Percentiles rank a stretch among this genome's conserved stretches.
phyloP scores from a whole-genome alignment of 768 basidiomycete species.

The Serpula lacrymans region DNA sequence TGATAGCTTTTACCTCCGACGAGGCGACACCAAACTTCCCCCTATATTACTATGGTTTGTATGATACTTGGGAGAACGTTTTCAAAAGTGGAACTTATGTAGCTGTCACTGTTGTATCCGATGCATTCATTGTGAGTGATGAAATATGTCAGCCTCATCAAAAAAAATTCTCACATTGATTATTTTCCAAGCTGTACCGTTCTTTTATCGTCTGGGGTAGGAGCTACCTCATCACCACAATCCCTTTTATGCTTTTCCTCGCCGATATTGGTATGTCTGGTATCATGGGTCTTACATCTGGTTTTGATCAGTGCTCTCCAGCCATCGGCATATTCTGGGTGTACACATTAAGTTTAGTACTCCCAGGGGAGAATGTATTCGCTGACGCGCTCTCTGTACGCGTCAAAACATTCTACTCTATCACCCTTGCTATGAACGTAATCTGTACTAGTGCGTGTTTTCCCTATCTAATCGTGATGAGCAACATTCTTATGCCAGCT shows the following conservation, averaged over 20 bases:
- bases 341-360: conserved; percentile 13
- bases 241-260: conserved; percentile 22
- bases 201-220: conserved; percentile 23
- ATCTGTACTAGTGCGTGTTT: conserved; percentile 22
- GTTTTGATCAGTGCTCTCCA: not conserved
- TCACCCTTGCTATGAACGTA: conserved; percentile 21
- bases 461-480: no score
- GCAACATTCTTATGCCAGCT: not conserved
- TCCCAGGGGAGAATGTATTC: conserved; percentile 18
- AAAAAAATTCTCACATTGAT: not conserved
- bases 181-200: conserved; percentile 19
- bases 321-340: conserved; percentile 18
- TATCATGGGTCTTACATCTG: not conserved
- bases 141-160: no score
- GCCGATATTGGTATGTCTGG: conserved; percentile 23
- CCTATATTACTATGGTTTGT: conserved; percentile 15
- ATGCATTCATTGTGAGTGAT: conserved; percentile 24
- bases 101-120: conserved; percentile 20
- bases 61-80: conserved; percentile 17
- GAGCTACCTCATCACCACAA: conserved; percentile 8
- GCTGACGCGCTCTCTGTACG: conserved; percentile 14
- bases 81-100: conserved; percentile 21
- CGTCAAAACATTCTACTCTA: conserved; percentile 20
- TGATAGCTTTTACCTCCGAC: conserved; percentile 20
- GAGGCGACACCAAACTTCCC: conserved; percentile 12